Conservation (phyloP, 768 basidiomycete genomes). For the Guyanaporus albipodus region DNA sequence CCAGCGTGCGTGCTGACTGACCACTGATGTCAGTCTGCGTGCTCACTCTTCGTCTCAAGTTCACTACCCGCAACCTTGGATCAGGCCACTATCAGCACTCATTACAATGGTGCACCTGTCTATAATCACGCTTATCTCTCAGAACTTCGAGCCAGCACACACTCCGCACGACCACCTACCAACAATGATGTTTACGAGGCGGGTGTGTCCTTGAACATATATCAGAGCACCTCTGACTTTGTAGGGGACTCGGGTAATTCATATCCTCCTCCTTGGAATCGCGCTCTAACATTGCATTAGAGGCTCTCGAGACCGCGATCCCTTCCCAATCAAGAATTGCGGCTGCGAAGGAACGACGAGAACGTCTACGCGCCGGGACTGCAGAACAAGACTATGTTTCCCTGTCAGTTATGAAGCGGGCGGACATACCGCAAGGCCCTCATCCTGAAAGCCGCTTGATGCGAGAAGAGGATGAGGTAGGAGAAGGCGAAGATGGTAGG, state of each 20-base stretch:
- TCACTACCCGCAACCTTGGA: slow-evolving; percentile 46
- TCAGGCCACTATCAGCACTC: slow-evolving; percentile 48
- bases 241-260: slow-evolving; percentile 32
- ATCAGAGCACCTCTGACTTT: slow-evolving; percentile 36
- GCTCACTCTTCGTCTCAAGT: slow-evolving; percentile 25
- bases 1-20: slow-evolving; percentile 39
- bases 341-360: slow-evolving; percentile 72
- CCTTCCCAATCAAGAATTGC: slow-evolving; percentile 69
- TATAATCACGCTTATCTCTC: slow-evolving; percentile 74
- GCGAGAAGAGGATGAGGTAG: slow-evolving; percentile 84
- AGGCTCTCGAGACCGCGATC: slow-evolving; percentile 45
- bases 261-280: not conserved
- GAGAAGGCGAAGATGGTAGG: slow-evolving; percentile 85
- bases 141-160: slow-evolving; percentile 76
- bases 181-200: slow-evolving; percentile 42
- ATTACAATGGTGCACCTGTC: slow-evolving; percentile 47
- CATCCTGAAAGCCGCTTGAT: slow-evolving; percentile 81
- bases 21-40: not conserved
- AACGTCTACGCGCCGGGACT: slow-evolving; percentile 53
- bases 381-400: slow-evolving; percentile 74
- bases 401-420: slow-evolving; percentile 57
- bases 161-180: slow-evolving; percentile 45
- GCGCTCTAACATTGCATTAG: slow-evolving; percentile 19
- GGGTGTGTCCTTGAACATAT: slow-evolving; percentile 45
- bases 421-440: slow-evolving; percentile 59